A percentile compares a stretch with the other conserved stretches of the same genome.
These are phyloP conservation scores for Urostyla sp. DNA, from an alignment of 73 alveolate species.

Conservation along the genomic window DNA sequence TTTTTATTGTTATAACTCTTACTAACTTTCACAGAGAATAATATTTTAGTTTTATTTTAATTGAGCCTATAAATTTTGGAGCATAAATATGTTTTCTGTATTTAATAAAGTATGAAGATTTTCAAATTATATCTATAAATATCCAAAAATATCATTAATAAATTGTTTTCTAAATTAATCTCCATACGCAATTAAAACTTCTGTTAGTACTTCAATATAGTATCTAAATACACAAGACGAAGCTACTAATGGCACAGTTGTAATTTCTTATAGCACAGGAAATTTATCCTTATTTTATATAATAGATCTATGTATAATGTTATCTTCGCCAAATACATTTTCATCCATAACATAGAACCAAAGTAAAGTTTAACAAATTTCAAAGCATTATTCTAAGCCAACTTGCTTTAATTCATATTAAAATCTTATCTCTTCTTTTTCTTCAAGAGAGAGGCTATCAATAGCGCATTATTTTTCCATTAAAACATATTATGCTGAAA, in stretches of 20 bases:
- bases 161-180: background rate
- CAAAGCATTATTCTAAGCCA: slow-evolving; percentile 1
- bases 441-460: slow-evolving; percentile 2
- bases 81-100: background rate
- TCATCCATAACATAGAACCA: slow-evolving; percentile 40
- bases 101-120: background rate
- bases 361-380: background rate
- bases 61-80: background rate
- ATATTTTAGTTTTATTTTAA: background rate
- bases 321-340: background rate
- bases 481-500: background rate
- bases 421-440: background rate
- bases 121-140: slow-evolving; percentile 5
- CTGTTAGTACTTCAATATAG: background rate
- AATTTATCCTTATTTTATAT: background rate
- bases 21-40: slow-evolving; percentile 13
- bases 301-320: slow-evolving; percentile 4
- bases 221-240: slow-evolving; percentile 35
- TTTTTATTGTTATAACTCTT: background rate
- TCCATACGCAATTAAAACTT: slow-evolving; percentile 3
- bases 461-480: slow-evolving; percentile 23
- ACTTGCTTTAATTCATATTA: slow-evolving; percentile 19
- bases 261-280: background rate
- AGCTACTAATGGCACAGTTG: slow-evolving; percentile 17
- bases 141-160: background rate